Evolutionary conservation across 2,329 filamentous ascomycete genomes (phyloP), one percentile per base, ranked within the genome.

Genomic region (Rutstroemia sp.): DNA sequence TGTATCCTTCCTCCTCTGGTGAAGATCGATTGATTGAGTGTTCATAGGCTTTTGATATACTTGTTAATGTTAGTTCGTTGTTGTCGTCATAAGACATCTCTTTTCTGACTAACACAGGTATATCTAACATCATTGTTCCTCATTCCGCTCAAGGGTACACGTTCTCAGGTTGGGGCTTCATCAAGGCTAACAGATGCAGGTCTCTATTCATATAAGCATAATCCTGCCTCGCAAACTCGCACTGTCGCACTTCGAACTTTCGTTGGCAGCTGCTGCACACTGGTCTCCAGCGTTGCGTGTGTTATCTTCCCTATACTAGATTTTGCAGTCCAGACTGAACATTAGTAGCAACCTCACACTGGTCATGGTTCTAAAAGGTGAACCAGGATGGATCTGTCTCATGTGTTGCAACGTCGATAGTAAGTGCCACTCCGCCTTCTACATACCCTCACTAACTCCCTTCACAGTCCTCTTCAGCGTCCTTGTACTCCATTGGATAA

Each of bases 361-460:
- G 0, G 69, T 86, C 0, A 78, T 83, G 73, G 74, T 74, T 1
- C 73, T 86, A 2, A 69, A 80, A 23, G 82, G 82, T 12, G 82
- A 86, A 64, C 81, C 79, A 2, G 82, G 78, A 3, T 86, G 82
- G 82, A 75, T 86, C 2, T 86, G 82, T 61, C 73, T 86, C 4
- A 81, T 84, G 72, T 82, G 80, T 63, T 87, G 83, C 65, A 86
- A 85, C 63, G 75, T 76, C 59, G 83, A 86, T 65, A 78, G 81
- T 82, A 68, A 64, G 75, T 70, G 25, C 30, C 57, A 17, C 16
- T 36, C 27, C 14, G 44, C 27, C 38, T 30, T 39, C 3, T 19
- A 19, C 38, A 16, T 14, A 6, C 8, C 2, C 9, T 14, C n/a
- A 10, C 45, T 14, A 51, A 42, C 42, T 30, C 38, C 10, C 7